Evolutionary conservation across 2,329 filamentous ascomycete species (phyloP), one percentile per base, ranked within the genome.

Genomic region (Zopfia rhizophila): DNA sequence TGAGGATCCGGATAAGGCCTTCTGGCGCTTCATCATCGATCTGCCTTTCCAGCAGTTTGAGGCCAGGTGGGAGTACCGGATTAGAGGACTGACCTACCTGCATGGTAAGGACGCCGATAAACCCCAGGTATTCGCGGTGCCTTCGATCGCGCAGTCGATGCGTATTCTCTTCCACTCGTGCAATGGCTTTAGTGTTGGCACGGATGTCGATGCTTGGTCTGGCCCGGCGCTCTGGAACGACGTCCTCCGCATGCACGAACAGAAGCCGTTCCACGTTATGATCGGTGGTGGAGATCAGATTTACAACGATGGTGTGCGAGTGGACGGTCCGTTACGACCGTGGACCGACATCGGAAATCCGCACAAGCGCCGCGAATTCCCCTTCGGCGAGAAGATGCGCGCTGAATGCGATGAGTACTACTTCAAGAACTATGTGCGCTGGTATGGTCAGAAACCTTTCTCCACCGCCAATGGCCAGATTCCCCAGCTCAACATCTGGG

Each of bases 201-300:
- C 84, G 0, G 83, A 87, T 53, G 78, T 83, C 60, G 78, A 85
- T 16, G 79, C 78, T 8, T 87, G 83, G 83, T 77, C 79, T 24
- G 84, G 84, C 2, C 81, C 81, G 3, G 81, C 78, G 17, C 71
- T 87, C 21, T 87, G 84, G 84, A 83, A 86, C 53, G 84, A 87
- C 51, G 84, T 86, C 22, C 63, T 86, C 44, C 80, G 84, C 32
- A 73, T 82, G 46, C 84, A 87, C 58, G 77, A 77, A 56, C 65
- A 80, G 64, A 77, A 77, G 53, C 83, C 84, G 6, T 85, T 87
- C 67, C 82, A 85, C 61, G 81, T 85, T 55, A 89, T 87, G 86
- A 82, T 97, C 52, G 93, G 93, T 39, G 93, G 93, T 45, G 93
- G 93, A 48, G 93, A 97, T 66, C 93, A 97, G 73, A 85, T 87